Conservation (phyloP, 2,329 filamentous ascomycete genomes). For the Pseudocercospora fijiensis region DNA sequence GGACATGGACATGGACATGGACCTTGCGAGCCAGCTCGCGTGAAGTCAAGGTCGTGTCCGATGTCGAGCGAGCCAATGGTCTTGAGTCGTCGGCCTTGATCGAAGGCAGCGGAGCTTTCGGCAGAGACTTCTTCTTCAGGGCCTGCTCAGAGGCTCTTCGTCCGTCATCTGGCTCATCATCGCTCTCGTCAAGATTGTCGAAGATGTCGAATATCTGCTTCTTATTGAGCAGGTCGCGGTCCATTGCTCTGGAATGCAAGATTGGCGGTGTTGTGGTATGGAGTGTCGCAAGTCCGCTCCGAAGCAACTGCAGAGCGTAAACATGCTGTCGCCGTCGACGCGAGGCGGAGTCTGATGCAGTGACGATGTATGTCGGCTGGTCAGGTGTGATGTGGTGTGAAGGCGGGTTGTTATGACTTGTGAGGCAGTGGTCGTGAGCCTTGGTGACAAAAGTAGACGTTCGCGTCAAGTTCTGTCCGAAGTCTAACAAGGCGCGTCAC, state of each 20-base stretch:
- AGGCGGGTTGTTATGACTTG: too few relatives aligned
- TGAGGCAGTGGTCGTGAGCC: too few relatives aligned
- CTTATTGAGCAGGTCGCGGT: conserved; percentile 22
- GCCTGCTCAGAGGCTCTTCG: conserved; percentile 23
- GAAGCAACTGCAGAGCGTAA: not conserved
- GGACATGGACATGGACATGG: not conserved
- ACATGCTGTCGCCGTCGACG: not conserved
- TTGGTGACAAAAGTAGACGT: not conserved
- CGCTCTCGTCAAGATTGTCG: conserved; percentile 26
- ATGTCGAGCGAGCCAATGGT: conserved; percentile 29
- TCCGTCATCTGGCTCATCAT: conserved; percentile 27
- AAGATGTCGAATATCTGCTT: conserved; percentile 27
- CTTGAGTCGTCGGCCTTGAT: conserved; percentile 3
- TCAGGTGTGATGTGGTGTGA: too few relatives aligned
- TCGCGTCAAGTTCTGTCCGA: not conserved
- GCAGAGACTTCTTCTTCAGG: conserved; percentile 15
- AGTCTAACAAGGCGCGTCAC: not conserved
- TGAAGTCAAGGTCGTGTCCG: conserved; percentile 21
- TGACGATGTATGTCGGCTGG: too few relatives aligned
- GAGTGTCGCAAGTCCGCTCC: not conserved
- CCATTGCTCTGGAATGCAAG: not conserved
- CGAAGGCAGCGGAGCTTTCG: conserved; percentile 12
- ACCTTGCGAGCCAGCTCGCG: not conserved
- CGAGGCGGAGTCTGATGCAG: not conserved
- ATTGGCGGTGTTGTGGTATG: not conserved